A percentile compares a stretch with the other conserved stretches of the same genome.
phyloP scores from a whole-genome alignment of 768 basidiomycete genomes.

The Tremella yokohamensis region DNA sequence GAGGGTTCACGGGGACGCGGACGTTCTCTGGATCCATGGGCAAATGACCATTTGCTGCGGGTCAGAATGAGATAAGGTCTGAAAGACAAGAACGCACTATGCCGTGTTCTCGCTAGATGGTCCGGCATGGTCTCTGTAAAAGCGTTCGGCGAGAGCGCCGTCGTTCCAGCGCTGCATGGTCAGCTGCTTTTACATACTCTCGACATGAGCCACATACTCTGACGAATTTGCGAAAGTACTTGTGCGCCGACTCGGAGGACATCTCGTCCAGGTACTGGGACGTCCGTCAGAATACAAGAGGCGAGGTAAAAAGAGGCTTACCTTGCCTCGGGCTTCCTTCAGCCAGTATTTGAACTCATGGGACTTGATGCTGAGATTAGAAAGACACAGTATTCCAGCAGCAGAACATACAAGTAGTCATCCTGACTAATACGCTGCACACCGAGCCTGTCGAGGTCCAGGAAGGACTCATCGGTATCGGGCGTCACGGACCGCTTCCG shows the following conservation, averaged over 20 bases:
- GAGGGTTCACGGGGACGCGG: neutral
- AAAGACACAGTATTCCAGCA: neutral
- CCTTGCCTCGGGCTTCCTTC: constrained; percentile 66
- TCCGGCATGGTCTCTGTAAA: constrained; percentile 53
- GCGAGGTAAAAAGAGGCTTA: constrained; percentile 47
- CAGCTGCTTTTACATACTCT: constrained; percentile 2
- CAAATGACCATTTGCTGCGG: constrained; percentile 74
- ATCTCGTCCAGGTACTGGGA: constrained; percentile 82
- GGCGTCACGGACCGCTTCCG: neutral
- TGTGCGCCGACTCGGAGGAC: constrained; percentile 71
- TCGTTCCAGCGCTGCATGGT: constrained; percentile 57
- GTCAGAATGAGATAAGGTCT: neutral
- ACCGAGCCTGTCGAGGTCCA: constrained; percentile 55
- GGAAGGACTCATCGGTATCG: constrained; percentile 20
- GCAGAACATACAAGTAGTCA: constrained; percentile 65
- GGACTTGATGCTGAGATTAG: constrained; percentile 60
- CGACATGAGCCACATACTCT: constrained; percentile 21
- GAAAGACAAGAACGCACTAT: constrained; percentile 52
- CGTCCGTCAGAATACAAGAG: neutral
- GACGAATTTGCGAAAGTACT: constrained; percentile 83
- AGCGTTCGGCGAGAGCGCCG: constrained; percentile 24
- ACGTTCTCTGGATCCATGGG: constrained; percentile 54
- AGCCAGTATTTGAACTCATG: constrained; percentile 84
- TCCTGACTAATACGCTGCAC: constrained; percentile 66
- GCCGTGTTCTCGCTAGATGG: constrained; percentile 68